These are phyloP conservation scores for Penicillium aurantiogriseum DNA, from an alignment of 2,329 filamentous ascomycete species.

Conservation along the genomic window DNA sequence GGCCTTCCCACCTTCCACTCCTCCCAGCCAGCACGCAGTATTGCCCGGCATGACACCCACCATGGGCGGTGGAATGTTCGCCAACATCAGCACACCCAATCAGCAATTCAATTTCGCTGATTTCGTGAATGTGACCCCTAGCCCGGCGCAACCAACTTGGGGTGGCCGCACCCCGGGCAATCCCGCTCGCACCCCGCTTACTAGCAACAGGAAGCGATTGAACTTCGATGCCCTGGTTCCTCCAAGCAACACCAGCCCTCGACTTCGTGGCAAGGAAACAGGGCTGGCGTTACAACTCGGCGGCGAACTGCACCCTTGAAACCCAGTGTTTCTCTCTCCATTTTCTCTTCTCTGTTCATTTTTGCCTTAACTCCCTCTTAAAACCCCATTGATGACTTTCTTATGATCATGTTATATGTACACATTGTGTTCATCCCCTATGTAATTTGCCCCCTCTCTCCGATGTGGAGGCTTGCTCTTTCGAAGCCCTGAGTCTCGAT, in stretches of 20 bases:
- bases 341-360: constrained; percentile 22
- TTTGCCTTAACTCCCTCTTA: constrained; percentile 22
- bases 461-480: background rate
- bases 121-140: constrained; percentile 96
- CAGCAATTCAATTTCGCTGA: constrained; percentile 92
- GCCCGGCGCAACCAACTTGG: constrained; percentile 86
- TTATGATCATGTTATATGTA: constrained; percentile 25
- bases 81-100: constrained; percentile 71
- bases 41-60: constrained; percentile 55
- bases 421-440: constrained; percentile 18
- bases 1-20: constrained; percentile 67
- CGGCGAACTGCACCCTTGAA: constrained; percentile 58
- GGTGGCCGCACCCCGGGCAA: constrained; percentile 55
- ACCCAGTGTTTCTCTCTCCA: background rate
- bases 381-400: constrained; percentile 23
- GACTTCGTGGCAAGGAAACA: constrained; percentile 43
- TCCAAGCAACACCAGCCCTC: constrained; percentile 50
- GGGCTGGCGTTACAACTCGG: constrained; percentile 66
- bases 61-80: constrained; percentile 70
- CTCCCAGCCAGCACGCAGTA: constrained; percentile 61
- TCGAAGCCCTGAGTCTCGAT: background rate
- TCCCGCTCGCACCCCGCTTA: constrained; percentile 65
- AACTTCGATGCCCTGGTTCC: constrained; percentile 77
- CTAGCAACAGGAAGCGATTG: constrained; percentile 68
- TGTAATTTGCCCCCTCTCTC: constrained; percentile 11